Conservation (phyloP, 805 yeast species). For the Ogataea paradorogensis region DNA sequence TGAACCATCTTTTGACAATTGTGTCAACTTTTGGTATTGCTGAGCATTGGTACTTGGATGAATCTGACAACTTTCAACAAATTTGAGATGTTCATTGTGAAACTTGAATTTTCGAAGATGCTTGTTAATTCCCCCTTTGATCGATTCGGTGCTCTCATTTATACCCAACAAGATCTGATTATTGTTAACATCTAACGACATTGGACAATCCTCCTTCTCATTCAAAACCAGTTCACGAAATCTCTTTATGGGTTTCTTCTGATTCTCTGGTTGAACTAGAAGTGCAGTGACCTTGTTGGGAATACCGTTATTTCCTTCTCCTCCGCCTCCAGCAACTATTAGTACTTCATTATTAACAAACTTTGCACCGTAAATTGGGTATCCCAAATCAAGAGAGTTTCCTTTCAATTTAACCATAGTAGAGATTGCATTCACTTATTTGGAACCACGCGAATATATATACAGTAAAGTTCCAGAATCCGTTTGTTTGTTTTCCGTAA, state of each 20-base stretch:
- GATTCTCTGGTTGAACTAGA: constrained; percentile 50
- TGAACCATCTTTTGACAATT: constrained; percentile 55
- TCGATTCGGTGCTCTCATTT: constrained; percentile 61
- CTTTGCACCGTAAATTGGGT: constrained; percentile 79
- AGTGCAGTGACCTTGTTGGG: constrained; percentile 77
- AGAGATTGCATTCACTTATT: background rate
- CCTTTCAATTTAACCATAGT: constrained; percentile 26
- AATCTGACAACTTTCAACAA: constrained; percentile 58
- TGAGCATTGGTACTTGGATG: constrained; percentile 46
- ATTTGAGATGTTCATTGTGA: constrained; percentile 59
- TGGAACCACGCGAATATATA: no score
- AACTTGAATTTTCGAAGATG: constrained; percentile 66
- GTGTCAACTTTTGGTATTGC: constrained; percentile 63
- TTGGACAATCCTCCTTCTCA: constrained; percentile 81
- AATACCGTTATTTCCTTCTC: constrained; percentile 87
- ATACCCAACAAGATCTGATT: constrained; percentile 67
- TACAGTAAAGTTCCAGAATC: no score
- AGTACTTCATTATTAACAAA: constrained; percentile 60
- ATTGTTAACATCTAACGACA: constrained; percentile 62
- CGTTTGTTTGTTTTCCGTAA: no score
- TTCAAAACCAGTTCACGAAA: constrained; percentile 54
- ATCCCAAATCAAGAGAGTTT: constrained; percentile 42
- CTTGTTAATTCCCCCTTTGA: constrained; percentile 60
- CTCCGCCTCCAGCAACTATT: constrained; percentile 91
- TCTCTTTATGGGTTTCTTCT: constrained; percentile 48